Conservation (phyloP, 2,329 filamentous ascomycete genomes). For the Colletotrichum sp. region DNA sequence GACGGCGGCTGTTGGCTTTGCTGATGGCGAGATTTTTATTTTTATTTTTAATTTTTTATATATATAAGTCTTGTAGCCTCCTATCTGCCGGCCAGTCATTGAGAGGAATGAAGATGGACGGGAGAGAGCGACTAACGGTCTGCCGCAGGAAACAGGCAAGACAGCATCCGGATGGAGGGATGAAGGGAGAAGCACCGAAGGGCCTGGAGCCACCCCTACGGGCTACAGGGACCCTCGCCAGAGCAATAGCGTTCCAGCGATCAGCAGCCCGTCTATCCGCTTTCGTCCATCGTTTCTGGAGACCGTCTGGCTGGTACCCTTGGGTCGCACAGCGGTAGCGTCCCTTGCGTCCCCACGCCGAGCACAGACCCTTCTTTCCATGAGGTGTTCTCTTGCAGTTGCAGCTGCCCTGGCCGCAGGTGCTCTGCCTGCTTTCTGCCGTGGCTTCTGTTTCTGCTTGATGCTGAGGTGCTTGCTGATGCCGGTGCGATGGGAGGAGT, state of each 20-base stretch:
- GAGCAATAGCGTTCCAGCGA: slow-evolving; percentile 6
- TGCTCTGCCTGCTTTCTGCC: background rate
- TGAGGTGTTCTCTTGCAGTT: background rate
- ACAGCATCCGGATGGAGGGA: background rate
- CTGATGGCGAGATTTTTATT: background rate
- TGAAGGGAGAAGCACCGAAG: background rate
- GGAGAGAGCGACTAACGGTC: background rate
- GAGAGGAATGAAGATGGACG: background rate
- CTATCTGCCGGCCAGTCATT: background rate
- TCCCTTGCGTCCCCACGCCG: slow-evolving; percentile 24
- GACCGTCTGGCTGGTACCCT: slow-evolving; percentile 28
- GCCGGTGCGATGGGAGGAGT: background rate
- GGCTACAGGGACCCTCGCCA: background rate
- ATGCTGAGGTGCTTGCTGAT: background rate
- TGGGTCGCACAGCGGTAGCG: slow-evolving; percentile 24
- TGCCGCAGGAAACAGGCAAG: background rate
- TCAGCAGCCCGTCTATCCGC: slow-evolving; percentile 15
- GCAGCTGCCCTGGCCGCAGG: background rate
- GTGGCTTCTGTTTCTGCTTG: background rate
- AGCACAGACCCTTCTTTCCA: slow-evolving; percentile 25
- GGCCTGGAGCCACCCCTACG: background rate
- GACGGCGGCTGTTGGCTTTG: background rate
- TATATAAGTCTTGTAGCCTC: background rate
- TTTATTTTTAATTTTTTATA: no score
- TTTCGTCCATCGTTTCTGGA: slow-evolving; percentile 19